Evolutionary conservation across 148 eudicot species (phyloP).

Genomic region (Rhododendron henanense): DNA sequence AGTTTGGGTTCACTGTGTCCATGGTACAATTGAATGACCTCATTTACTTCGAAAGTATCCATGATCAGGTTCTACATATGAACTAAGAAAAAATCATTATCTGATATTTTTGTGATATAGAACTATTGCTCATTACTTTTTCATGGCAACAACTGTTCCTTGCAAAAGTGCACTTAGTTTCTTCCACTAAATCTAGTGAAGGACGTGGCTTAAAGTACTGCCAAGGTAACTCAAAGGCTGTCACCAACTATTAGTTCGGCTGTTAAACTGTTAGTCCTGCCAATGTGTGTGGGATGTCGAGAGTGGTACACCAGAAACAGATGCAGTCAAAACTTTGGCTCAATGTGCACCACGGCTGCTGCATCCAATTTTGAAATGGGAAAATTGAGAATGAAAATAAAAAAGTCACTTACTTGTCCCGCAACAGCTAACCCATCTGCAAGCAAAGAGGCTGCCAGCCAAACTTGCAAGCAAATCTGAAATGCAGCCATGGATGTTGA

Average conservation of each 20-base stretch:
- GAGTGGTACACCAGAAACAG: background rate
- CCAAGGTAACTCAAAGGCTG: background rate
- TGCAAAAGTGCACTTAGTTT: background rate
- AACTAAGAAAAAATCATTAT: background rate
- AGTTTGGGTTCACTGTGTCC: background rate
- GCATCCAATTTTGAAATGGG: background rate
- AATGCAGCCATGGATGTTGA: constrained; percentile 36
- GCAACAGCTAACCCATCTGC: constrained; percentile 36
- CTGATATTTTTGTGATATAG: background rate
- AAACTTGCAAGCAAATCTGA: constrained; percentile 36
- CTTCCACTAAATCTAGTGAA: background rate
- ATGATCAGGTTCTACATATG: background rate
- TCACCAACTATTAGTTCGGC: background rate
- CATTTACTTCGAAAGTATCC: background rate
- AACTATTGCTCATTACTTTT: background rate
- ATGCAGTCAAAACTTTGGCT: background rate
- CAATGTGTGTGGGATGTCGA: background rate
- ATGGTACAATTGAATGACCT: no score
- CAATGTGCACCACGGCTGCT: background rate
- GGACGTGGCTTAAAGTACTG: background rate
- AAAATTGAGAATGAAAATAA: background rate
- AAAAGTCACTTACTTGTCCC: constrained; percentile 22
- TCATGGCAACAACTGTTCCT: background rate
- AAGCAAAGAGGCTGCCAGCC: constrained; percentile 34
- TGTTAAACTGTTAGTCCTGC: background rate